Evolutionary conservation across 2,329 filamentous ascomycete genomes (phyloP).

Genomic region (Claviceps pazoutovae): DNA sequence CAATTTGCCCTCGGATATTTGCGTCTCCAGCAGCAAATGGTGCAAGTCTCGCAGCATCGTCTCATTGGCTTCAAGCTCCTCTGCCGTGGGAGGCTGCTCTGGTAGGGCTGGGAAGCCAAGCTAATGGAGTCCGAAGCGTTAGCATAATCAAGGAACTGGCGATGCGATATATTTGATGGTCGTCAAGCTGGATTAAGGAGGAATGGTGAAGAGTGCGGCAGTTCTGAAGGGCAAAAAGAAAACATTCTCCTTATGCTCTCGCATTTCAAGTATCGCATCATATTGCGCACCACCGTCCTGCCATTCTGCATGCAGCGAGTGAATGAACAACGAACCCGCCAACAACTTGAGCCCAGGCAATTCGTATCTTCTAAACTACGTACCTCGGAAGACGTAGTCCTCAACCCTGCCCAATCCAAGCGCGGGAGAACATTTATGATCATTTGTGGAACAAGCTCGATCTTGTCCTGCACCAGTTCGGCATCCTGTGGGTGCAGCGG

Average conservation of each 20-base stretch:
- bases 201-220: neutral
- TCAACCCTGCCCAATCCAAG: conserved; percentile 75
- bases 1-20: conserved; percentile 75
- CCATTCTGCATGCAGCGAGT: neutral
- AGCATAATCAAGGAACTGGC: neutral
- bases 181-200: neutral
- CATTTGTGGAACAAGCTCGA: conserved; percentile 69
- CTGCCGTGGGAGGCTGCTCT: conserved; percentile 44
- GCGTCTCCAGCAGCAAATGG: conserved; percentile 72
- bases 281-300: neutral
- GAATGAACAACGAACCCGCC: neutral
- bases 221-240: neutral
- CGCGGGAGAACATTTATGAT: conserved; percentile 74
- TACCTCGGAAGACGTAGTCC: conserved; percentile 65
- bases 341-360: neutral
- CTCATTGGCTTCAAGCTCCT: conserved; percentile 50
- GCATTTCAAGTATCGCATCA: no score
- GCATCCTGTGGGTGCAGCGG: conserved; percentile 87
- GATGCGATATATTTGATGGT: neutral
- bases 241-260: neutral
- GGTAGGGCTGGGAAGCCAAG: conserved; percentile 67
- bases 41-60: conserved; percentile 67
- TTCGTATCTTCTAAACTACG: conserved; percentile 10
- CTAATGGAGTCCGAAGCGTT: conserved; percentile 28
- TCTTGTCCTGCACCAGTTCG: conserved; percentile 76